Evolutionary conservation across 495 filamentous ascomycete genomes (phyloP).

Genomic region (Xylaria venustula): DNA sequence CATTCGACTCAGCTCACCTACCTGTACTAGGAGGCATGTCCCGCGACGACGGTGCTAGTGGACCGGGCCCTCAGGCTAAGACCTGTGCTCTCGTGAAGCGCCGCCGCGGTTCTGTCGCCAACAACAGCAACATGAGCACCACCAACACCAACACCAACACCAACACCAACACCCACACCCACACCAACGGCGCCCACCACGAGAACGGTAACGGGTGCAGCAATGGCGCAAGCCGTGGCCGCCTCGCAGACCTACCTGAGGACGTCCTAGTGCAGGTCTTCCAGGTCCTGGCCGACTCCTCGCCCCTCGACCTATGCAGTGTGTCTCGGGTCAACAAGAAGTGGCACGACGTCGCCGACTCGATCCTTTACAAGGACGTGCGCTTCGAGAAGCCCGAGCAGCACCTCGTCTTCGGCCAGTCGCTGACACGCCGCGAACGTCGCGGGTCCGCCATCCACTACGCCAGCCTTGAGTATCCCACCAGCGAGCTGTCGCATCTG

Average conservation of each 20-base stretch:
- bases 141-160: not conserved
- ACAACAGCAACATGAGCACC: not conserved
- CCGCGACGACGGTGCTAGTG: conserved; percentile 11
- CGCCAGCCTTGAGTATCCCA: conserved; percentile 28
- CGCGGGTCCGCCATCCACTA: conserved; percentile 31
- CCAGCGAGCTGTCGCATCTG: conserved; percentile 21
- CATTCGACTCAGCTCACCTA: conserved; percentile 3
- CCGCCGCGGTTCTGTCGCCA: not conserved
- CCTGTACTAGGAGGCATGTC: conserved; percentile 4
- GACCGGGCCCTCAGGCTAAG: conserved; percentile 7
- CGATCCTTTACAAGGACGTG: conserved; percentile 30
- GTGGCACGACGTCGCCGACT: conserved; percentile 28
- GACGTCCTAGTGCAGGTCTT: conserved; percentile 29
- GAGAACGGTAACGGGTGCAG: not conserved
- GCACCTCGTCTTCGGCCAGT: conserved; percentile 34
- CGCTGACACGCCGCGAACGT: conserved; percentile 24
- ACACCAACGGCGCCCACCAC: not conserved
- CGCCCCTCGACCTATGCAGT: conserved; percentile 24
- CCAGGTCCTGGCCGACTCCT: conserved; percentile 10
- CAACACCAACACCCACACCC: not conserved
- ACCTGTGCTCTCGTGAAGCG: not conserved
- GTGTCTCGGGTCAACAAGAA: conserved; percentile 28
- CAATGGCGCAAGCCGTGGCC: not conserved
- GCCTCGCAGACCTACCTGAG: conserved; percentile 20
- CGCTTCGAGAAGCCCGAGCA: conserved; percentile 28